Percentiles rank a stretch among this genome's conserved stretches.
Evolutionary conservation across 192 early-diverging fungal genomes (phyloP).

Genomic region (Umbelopsis isabellina): DNA sequence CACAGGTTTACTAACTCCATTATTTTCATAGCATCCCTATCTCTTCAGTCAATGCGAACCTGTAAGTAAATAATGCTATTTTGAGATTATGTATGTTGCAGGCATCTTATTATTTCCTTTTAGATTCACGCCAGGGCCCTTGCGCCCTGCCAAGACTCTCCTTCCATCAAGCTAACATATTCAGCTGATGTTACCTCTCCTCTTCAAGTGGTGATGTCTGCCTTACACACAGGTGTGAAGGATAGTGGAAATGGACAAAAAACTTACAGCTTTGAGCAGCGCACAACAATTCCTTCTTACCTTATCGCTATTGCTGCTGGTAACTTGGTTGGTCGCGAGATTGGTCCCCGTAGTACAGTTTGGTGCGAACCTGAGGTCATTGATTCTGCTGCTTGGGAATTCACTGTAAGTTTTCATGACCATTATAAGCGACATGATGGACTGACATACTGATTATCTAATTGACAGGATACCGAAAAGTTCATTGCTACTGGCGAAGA

Average conservation of each 20-base stretch:
- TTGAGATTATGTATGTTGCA: background rate
- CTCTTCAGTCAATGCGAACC: constrained; percentile 97
- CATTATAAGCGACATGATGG: no score
- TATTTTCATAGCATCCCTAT: constrained; percentile 73
- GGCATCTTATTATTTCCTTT: background rate
- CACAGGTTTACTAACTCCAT: background rate
- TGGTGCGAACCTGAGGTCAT: constrained; percentile 95
- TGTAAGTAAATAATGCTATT: constrained; percentile 27
- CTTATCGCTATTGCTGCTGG: constrained; percentile 94
- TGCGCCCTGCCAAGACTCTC: constrained; percentile 89
- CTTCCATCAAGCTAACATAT: constrained; percentile 87
- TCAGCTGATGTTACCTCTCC: constrained; percentile 81
- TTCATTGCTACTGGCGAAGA: constrained; percentile 70
- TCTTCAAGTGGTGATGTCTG: constrained; percentile 94
- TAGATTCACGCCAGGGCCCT: constrained; percentile 92
- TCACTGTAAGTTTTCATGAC: constrained; percentile 54
- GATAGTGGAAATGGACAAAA: constrained; percentile 55
- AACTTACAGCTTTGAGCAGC: constrained; percentile 84
- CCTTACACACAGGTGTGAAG: constrained; percentile 68
- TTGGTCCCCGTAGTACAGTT: constrained; percentile 93
- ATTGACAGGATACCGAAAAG: constrained; percentile 58
- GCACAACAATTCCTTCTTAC: constrained; percentile 91
- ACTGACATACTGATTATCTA: no score
- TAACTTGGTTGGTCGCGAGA: constrained; percentile 76
- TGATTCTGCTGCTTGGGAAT: constrained; percentile 93